Evolutionary conservation across 345 rosid species (phyloP), one percentile per base, ranked within the genome.

Genomic region (Trapa incisa): DNA sequence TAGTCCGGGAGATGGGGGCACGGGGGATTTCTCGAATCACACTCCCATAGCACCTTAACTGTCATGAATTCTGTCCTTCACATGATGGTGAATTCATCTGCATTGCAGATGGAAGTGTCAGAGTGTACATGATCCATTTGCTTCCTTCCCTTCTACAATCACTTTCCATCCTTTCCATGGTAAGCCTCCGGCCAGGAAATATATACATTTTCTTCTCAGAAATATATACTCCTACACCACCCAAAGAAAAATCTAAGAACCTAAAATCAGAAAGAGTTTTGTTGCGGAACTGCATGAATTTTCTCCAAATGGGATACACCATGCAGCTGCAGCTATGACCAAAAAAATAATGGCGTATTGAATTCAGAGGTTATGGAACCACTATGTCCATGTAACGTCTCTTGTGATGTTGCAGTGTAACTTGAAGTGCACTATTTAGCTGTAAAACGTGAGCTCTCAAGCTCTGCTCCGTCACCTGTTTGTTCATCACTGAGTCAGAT

Each of bases 401-500:
- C 33, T 38, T 22, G 60, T 17, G 63, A 52, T 54, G 42, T 37
- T 7, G 65, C 29, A 2, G 22, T 13, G 17, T 14, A n/a, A 32
- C 56, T 61, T 67, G 78, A 70, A 79, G 74, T 37, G 66, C 47
- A 5, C 69, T 70, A 61, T 75, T 75, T 69, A 64, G 70, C 67
- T 93, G 98, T 74, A 82, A 29, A 29, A 75, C 66, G 67, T 87
- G 91, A 29, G 92, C 77, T 77, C 81, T 81, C 78, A 85, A 69
- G 73, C 96, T 88, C 61, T 76, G 76, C 76, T 90, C 95, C 36
- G 68, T 80, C 65, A 86, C 94, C 98, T 93, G 89, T 22, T 22
- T 22, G 29, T 33, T 39, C 72, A 45, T 45, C 48, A 11, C 9
- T 22, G 4, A 33, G 22, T 39, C 37, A 10, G 47, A 48, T 42